These are phyloP conservation scores for Aureobasidium lini DNA, from an alignment of 2,329 filamentous ascomycete genomes.

Conservation along the genomic window DNA sequence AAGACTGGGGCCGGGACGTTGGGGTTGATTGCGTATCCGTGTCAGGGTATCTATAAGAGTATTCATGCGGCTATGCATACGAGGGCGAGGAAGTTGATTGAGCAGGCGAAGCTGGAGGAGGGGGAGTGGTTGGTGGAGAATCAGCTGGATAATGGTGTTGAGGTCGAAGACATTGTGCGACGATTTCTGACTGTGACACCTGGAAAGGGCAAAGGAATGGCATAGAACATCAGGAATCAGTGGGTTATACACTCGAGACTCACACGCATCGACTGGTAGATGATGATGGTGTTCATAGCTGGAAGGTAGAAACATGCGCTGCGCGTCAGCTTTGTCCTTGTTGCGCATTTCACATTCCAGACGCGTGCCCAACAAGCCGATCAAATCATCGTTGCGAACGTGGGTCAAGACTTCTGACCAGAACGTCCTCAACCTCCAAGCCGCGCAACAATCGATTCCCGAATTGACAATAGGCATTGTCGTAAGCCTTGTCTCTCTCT, in stretches of 20 bases:
- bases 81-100: not conserved
- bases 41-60: not conserved
- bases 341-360: too few relatives aligned
- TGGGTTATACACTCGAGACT: too few relatives aligned
- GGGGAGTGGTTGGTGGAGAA: not conserved
- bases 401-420: not conserved
- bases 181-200: not conserved
- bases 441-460: not conserved
- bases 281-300: not conserved
- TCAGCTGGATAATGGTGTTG: not conserved
- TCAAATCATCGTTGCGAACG: not conserved
- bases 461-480: not conserved
- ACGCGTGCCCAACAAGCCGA: too few relatives aligned
- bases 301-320: not conserved
- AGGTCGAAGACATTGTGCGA: not conserved
- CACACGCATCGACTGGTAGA: too few relatives aligned
- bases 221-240: too few relatives aligned
- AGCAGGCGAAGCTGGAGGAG: not conserved
- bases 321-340: too few relatives aligned
- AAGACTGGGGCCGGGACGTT: not conserved
- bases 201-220: not conserved
- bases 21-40: not conserved
- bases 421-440: not conserved
- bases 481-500: not conserved
- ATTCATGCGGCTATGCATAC: not conserved